These are phyloP conservation scores for Salisapilia sapeloensis DNA, from an alignment of 352 stramenopile genomes.

Conservation along the genomic window DNA sequence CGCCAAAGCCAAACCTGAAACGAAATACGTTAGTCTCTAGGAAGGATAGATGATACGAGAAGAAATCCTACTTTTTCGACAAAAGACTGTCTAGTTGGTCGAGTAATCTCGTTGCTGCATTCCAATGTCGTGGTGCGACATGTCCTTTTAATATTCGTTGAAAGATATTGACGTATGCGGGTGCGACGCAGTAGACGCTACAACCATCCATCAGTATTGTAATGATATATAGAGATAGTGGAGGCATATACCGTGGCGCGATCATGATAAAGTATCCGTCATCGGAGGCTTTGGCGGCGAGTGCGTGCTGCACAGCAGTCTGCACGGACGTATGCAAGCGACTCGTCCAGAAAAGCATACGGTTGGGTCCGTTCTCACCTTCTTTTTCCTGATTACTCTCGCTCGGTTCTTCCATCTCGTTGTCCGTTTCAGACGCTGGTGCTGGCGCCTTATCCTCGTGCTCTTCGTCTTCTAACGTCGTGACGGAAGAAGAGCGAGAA, in stretches of 20 bases:
- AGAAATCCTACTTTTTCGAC: constrained; percentile 27
- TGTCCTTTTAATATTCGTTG: constrained; percentile 51
- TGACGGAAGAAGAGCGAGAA: too few species aligned
- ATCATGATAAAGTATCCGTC: constrained; percentile 73
- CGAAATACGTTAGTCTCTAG: constrained; percentile 1
- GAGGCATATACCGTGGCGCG: constrained; percentile 25
- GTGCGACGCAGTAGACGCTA: constrained; percentile 63
- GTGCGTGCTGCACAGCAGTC: constrained; percentile 47
- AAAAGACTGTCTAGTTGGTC: constrained; percentile 46
- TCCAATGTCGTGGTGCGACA: constrained; percentile 44
- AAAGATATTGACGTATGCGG: constrained; percentile 65
- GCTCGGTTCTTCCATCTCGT: constrained; percentile 20
- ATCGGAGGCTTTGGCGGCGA: constrained; percentile 66
- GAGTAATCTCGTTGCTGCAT: constrained; percentile 47
- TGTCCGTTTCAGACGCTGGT: constrained; percentile 24
- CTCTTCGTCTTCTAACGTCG: too few species aligned
- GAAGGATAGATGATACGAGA: background rate
- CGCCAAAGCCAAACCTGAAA: constrained; percentile 50
- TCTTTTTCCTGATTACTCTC: constrained; percentile 64
- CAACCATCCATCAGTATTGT: background rate
- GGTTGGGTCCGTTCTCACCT: constrained; percentile 42
- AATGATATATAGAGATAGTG: background rate
- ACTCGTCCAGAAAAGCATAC: constrained; percentile 66
- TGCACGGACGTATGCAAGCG: constrained; percentile 57
- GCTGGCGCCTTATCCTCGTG: constrained; percentile 15